Conservation (phyloP, 169 alveolate species). For the Sarcocystis neurona region DNA sequence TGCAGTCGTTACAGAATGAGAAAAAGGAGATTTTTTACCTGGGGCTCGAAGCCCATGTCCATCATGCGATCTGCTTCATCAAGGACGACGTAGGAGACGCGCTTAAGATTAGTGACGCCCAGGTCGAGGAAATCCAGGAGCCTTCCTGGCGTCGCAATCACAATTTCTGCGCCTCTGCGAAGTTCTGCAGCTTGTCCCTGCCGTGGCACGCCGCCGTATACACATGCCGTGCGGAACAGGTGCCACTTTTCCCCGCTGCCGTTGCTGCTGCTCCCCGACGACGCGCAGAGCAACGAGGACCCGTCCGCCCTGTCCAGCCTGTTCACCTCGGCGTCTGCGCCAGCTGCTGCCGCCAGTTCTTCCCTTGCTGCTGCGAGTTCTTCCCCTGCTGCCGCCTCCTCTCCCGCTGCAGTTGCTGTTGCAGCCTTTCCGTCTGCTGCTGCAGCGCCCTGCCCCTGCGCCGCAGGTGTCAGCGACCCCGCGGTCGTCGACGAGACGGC, state of each 20-base stretch:
- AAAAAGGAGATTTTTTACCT: no score
- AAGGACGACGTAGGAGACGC: constrained; percentile 91
- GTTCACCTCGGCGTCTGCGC: no score
- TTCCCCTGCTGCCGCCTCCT: neutral
- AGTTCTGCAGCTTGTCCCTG: constrained; percentile 74
- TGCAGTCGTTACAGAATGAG: no score
- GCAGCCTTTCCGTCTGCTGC: no score
- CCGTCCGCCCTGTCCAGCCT: no score
- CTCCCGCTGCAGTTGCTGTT: neutral
- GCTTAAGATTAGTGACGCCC: constrained; percentile 82
- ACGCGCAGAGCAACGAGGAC: neutral
- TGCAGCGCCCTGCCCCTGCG: no score
- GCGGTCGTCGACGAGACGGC: no score
- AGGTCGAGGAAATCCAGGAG: constrained; percentile 85
- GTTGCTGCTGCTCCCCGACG: neutral
- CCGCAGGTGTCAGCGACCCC: no score
- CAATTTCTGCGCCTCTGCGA: constrained; percentile 88
- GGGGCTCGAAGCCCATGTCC: constrained; percentile 97
- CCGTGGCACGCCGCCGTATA: constrained; percentile 88
- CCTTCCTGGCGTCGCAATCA: constrained; percentile 97
- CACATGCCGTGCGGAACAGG: constrained; percentile 77
- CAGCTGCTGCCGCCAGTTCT: neutral
- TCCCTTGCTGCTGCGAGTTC: neutral
- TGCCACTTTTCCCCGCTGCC: constrained; percentile 66
- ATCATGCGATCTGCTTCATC: constrained; percentile 99